These are phyloP conservation scores for Cystofilobasidium macerans DNA, from an alignment of 768 basidiomycete genomes.

Conservation along the genomic window DNA sequence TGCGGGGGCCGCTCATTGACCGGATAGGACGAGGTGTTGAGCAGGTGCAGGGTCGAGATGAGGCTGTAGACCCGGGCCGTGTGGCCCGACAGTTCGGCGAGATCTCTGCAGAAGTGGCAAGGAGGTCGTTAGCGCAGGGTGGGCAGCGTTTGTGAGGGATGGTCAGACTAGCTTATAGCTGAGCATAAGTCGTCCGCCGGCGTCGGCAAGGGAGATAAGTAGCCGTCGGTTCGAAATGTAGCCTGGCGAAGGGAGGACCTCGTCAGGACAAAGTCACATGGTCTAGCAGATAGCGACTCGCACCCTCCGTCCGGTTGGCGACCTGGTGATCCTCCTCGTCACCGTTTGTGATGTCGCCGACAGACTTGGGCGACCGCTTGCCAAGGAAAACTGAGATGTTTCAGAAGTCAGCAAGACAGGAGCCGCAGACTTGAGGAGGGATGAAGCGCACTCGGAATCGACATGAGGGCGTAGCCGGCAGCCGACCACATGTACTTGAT, in stretches of 20 bases:
- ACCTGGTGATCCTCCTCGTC: slow-evolving; percentile 20
- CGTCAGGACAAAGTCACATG: neutral
- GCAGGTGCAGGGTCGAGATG: slow-evolving; percentile 67
- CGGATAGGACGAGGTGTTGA: slow-evolving; percentile 41
- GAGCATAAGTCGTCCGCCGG: slow-evolving; percentile 85
- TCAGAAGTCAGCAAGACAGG: neutral
- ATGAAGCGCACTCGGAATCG: slow-evolving; percentile 66
- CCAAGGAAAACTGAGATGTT: slow-evolving; percentile 6
- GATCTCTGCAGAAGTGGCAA: slow-evolving; percentile 50
- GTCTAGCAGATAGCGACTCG: neutral
- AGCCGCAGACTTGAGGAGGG: neutral
- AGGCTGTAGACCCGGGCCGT: slow-evolving; percentile 82
- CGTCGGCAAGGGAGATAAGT: slow-evolving; percentile 87
- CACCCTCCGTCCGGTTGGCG: slow-evolving; percentile 20
- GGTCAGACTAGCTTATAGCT: slow-evolving; percentile 43
- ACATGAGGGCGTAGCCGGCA: slow-evolving; percentile 72
- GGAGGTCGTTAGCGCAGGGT: neutral
- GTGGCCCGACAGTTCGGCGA: slow-evolving; percentile 87
- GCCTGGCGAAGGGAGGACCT: slow-evolving; percentile 40
- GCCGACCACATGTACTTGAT: neutral
- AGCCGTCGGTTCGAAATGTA: slow-evolving; percentile 90
- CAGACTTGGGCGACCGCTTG: slow-evolving; percentile 6
- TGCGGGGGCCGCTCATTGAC: slow-evolving; percentile 43
- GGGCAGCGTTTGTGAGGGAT: slow-evolving; percentile 42
- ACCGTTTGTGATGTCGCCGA: slow-evolving; percentile 6